These are phyloP conservation scores for Phaeotremella skinneri DNA, from an alignment of 768 basidiomycete species.

Conservation along the genomic window DNA sequence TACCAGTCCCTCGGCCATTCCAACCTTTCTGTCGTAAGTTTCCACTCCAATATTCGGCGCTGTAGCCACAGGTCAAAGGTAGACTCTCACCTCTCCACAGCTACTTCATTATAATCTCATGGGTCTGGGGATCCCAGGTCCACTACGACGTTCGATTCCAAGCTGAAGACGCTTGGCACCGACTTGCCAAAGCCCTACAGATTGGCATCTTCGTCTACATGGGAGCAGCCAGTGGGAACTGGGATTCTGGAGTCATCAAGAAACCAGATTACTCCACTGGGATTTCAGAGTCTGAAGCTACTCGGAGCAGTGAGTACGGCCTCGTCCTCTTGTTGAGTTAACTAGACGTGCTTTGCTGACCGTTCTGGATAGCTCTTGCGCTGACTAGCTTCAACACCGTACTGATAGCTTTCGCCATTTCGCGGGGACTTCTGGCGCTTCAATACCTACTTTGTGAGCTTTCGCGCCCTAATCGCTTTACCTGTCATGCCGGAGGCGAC, in stretches of 20 bases:
- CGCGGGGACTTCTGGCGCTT: constrained; percentile 21
- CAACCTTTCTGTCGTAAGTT: constrained; percentile 30
- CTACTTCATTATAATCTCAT: constrained; percentile 34
- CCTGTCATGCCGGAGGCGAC: not conserved
- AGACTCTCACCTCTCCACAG: not conserved
- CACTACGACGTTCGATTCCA: constrained; percentile 38
- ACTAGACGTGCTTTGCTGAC: too few species aligned
- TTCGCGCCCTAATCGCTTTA: not conserved
- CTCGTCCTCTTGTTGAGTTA: not conserved
- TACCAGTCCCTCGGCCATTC: constrained; percentile 23
- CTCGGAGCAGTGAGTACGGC: constrained; percentile 6
- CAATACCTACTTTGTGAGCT: constrained; percentile 32
- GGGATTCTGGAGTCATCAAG: constrained; percentile 27
- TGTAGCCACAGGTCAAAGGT: not conserved
- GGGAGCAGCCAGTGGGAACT: constrained; percentile 37
- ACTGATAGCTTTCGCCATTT: constrained; percentile 24
- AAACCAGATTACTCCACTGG: constrained; percentile 6
- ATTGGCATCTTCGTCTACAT: constrained; percentile 36
- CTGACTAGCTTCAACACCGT: constrained; percentile 32
- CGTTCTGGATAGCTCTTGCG: constrained; percentile 6
- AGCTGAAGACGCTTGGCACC: constrained; percentile 33
- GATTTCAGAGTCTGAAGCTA: constrained; percentile 5
- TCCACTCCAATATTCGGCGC: too few species aligned
- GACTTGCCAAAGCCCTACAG: constrained; percentile 29
- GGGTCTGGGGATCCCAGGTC: constrained; percentile 37